Evolutionary conservation across 306 rosid species (phyloP).

Genomic region (Luffa aegyptiaca): DNA sequence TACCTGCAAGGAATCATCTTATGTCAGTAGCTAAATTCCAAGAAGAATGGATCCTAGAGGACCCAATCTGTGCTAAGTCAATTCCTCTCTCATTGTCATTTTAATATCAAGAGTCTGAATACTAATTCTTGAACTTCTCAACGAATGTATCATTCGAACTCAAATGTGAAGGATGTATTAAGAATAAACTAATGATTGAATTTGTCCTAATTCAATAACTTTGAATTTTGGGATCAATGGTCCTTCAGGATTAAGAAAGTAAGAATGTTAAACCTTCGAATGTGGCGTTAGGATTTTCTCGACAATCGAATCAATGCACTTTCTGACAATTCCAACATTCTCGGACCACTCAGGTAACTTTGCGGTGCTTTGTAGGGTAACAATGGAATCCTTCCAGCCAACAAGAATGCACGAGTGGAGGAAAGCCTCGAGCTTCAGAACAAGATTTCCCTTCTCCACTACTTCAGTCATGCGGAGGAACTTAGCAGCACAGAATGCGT

Average conservation of each 20-base stretch:
- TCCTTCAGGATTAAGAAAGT: background rate
- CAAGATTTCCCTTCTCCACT: slow-evolving; percentile 69
- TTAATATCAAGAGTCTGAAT: background rate
- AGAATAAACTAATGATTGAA: background rate
- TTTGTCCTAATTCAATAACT: background rate
- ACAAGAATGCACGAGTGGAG: slow-evolving; percentile 73
- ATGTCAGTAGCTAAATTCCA: background rate
- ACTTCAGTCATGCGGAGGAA: slow-evolving; percentile 80
- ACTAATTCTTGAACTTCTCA: background rate
- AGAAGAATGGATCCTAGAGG: background rate
- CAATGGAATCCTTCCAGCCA: slow-evolving; percentile 92
- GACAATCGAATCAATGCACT: slow-evolving; percentile 81
- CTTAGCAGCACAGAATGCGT: slow-evolving; percentile 70
- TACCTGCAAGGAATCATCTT: slow-evolving; percentile 32
- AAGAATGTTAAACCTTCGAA: slow-evolving; percentile 34
- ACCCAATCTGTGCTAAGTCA: background rate
- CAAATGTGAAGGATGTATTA: background rate
- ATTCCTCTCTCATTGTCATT: background rate
- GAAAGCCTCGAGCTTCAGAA: slow-evolving; percentile 78
- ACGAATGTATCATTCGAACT: background rate
- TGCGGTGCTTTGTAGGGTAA: slow-evolving; percentile 53
- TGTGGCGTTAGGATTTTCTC: slow-evolving; percentile 72
- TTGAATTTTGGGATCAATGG: background rate
- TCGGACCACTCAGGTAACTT: slow-evolving; percentile 83
- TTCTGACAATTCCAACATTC: slow-evolving; percentile 81